These are phyloP conservation scores for Komagataea norvegica DNA, from an alignment of 1,139 yeast genomes.

Conservation along the genomic window DNA sequence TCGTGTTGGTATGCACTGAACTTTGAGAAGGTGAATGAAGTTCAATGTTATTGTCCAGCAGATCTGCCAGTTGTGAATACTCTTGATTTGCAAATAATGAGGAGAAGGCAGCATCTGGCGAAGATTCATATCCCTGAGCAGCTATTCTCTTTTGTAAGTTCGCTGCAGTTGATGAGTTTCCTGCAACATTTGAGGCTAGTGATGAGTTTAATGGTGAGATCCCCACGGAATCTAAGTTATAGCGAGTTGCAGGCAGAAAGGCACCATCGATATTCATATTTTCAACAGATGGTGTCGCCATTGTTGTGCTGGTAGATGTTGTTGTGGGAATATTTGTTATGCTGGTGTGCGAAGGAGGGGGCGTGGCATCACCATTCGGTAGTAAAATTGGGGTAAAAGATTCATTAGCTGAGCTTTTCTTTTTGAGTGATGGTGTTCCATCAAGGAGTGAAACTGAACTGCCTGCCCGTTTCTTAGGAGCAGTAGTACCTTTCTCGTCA, in stretches of 20 bases:
- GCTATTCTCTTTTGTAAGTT: conserved; percentile 4
- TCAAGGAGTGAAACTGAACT: too few relatives aligned
- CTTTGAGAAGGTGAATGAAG: conserved; percentile 23
- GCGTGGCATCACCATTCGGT: conserved; percentile 4
- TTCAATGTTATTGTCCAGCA: conserved; percentile 21
- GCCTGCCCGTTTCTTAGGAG: too few relatives aligned
- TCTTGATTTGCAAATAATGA: conserved; percentile 27
- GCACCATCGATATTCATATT: background rate
- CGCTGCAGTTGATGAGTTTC: conserved; percentile 1
- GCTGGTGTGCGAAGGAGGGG: background rate
- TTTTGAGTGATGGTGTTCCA: too few relatives aligned
- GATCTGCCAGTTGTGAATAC: conserved; percentile 25
- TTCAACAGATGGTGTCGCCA: background rate
- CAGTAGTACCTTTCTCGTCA: conserved; percentile 5
- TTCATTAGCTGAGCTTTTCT: background rate
- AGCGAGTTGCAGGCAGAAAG: background rate
- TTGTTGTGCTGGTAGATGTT: background rate
- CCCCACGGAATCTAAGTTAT: background rate
- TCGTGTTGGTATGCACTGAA: conserved; percentile 13
- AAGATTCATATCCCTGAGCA: conserved; percentile 16
- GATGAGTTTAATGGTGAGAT: conserved; percentile 2
- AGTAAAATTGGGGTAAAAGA: conserved; percentile 2
- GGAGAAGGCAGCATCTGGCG: conserved; percentile 37
- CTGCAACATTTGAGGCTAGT: background rate
- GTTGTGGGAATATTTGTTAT: background rate